Evolutionary conservation across 2,329 filamentous ascomycete species (phyloP).

Genomic region (Fusarium abutilonis): DNA sequence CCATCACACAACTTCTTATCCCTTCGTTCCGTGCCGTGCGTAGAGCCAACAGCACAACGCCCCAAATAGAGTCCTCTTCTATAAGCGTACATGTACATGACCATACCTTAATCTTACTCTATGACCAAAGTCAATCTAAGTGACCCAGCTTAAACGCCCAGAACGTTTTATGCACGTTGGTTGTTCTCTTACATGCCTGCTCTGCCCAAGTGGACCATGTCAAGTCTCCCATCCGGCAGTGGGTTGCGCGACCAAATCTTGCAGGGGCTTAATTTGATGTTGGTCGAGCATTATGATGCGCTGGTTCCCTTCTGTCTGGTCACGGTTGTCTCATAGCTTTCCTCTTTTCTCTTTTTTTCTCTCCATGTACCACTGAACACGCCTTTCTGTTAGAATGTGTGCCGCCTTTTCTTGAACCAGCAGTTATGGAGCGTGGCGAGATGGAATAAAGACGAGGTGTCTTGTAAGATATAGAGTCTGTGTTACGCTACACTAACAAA

Average conservation of each 20-base stretch:
- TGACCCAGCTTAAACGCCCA: no score
- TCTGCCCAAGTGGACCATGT: not conserved
- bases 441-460: no score
- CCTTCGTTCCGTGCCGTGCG: not conserved
- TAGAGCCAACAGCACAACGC: not conserved
- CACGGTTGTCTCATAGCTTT: not conserved
- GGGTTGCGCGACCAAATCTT: not conserved
- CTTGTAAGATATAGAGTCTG: no score
- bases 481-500: no score
- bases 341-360: not conserved
- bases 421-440: no score
- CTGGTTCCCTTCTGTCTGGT: not conserved
- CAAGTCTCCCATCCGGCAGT: not conserved
- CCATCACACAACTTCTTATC: no score
- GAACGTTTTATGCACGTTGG: constrained; percentile 11
- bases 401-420: no score
- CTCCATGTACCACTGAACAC: not conserved
- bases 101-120: no score
- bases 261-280: not conserved
- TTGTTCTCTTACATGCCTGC: not conserved
- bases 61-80: not conserved
- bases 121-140: no score
- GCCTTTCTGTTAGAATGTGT: no score
- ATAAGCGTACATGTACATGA: not conserved
- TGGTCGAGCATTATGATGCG: not conserved